Conservation (phyloP, 2,329 filamentous ascomycete genomes). For the Mycogone perniciosa region DNA sequence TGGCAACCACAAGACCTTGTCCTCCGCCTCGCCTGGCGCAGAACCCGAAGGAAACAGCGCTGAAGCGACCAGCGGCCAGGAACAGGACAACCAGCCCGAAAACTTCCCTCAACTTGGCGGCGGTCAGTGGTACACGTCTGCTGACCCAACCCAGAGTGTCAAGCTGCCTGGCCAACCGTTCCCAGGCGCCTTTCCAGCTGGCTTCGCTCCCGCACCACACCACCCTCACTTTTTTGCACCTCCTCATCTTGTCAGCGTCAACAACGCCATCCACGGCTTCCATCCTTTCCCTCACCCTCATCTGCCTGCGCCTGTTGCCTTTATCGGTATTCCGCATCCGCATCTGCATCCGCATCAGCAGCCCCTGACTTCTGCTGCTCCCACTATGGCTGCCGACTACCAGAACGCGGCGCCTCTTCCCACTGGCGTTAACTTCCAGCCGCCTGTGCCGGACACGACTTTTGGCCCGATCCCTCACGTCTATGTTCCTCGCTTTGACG, state of each 20-base stretch:
- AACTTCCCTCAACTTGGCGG: conserved; percentile 26
- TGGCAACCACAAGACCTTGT: background rate
- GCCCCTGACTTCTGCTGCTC: conserved; percentile 11
- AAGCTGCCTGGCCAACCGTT: conserved; percentile 19
- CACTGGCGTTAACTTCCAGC: conserved; percentile 48
- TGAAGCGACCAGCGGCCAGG: background rate
- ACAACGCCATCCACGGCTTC: conserved; percentile 12
- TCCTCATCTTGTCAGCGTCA: conserved; percentile 11
- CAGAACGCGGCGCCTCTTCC: conserved; percentile 36
- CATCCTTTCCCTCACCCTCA: conserved; percentile 1
- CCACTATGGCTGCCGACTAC: conserved; percentile 34
- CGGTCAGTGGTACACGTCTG: conserved; percentile 29
- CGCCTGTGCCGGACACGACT: conserved; percentile 52
- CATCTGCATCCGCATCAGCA: conserved; percentile 14
- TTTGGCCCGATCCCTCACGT: conserved; percentile 49
- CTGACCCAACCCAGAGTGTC: conserved; percentile 29
- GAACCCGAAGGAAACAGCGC: conserved; percentile 6
- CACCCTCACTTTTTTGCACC: conserved; percentile 13
- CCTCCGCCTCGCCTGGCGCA: background rate
- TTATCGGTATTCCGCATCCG: conserved; percentile 7
- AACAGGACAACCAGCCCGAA: conserved; percentile 15
- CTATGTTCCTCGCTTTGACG: conserved; percentile 50
- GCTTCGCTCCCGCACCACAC: conserved; percentile 3
- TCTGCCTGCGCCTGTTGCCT: background rate
- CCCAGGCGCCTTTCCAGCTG: conserved; percentile 13